Percentiles rank a stretch among this genome's conserved stretches.
These are phyloP conservation scores for Quercus suber DNA, from an alignment of 306 rosid genomes.

Conservation along the genomic window DNA sequence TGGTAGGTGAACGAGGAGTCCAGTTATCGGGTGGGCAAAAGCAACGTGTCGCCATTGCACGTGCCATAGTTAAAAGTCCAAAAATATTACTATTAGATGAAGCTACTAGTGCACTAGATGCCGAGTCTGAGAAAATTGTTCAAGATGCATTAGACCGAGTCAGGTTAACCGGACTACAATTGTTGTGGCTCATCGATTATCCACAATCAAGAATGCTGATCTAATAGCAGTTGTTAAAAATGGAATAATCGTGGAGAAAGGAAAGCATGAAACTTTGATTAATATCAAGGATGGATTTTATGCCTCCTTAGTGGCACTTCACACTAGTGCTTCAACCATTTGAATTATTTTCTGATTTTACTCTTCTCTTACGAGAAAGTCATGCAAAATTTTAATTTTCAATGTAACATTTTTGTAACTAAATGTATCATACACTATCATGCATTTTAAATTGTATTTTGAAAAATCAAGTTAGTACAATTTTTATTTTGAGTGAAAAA, in stretches of 20 bases:
- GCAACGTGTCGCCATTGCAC: conserved; percentile 66
- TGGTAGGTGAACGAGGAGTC: conserved; percentile 58
- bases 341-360: not conserved
- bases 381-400: no score
- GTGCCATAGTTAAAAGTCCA: conserved; percentile 62
- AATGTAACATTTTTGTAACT: no score
- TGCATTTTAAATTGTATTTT: no score
- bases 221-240: conserved; percentile 55
- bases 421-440: no score
- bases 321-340: conserved; percentile 20
- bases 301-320: conserved; percentile 47
- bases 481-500: no score
- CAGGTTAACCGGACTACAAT: conserved; percentile 58
- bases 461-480: no score
- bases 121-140: conserved; percentile 68
- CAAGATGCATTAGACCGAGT: conserved; percentile 66
- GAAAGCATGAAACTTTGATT: conserved; percentile 43
- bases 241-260: conserved; percentile 55
- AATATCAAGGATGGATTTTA: conserved; percentile 33
- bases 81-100: conserved; percentile 63
- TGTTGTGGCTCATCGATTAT: conserved; percentile 67
- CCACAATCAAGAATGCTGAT: conserved; percentile 63
- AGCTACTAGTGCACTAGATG: conserved; percentile 81
- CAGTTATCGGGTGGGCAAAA: conserved; percentile 67
- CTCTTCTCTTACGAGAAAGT: no score